Evolutionary conservation across 2,329 filamentous ascomycete genomes (phyloP), one percentile per base, ranked within the genome.

Genomic region (Calonectria hongkongensis): DNA sequence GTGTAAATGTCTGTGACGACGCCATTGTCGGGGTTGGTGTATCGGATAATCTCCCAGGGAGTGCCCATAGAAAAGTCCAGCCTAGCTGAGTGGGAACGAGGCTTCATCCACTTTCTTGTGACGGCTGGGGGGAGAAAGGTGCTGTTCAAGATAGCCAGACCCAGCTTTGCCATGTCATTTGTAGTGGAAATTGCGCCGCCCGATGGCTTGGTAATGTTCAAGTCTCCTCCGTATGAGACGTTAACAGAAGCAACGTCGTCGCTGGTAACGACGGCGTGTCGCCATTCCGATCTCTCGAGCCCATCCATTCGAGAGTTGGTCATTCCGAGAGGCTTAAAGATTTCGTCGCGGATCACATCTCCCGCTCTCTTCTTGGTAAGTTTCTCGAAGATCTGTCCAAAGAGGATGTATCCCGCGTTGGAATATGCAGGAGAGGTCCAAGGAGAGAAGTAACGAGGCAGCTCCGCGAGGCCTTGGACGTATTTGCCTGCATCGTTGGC

Each of bases 11-110:
- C 76, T 82, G 12, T 86, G 79, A 70, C 86, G 82, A 8, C 87
- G 85, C 2, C 81, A 76, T 76, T 89, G 87, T 72, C 82, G 73
- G 66, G 77, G 39, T 75, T 45, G n/a, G 48, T 66, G 43, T 69
- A 86, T 7, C 85, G 84, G 27, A 82, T 80, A 10, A 86, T 86
- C 73, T 86, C 85, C 85, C 85, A 87, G 0, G 84, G 81, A 25
- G 81, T 75, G 41, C 84, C 82, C 9, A 86, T 80, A 4, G 83
- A 81, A 70, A 84, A 85, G 54, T 80, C 80, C 5, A 86, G 81
- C 50, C 84, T 82, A 0, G 85, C 81, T 7, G 85, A 85, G 68
- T 83, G 84, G 0, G 84, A 77, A 27, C 82, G 81, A 0, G 85
- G 85, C 66, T 86, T 86, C 75, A 86, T 81, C 85, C 85, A 86